Base-by-base conservation (phyloP, 2,329 filamentous ascomycete genomes). In the Trichothecium sympodiale region DNA sequence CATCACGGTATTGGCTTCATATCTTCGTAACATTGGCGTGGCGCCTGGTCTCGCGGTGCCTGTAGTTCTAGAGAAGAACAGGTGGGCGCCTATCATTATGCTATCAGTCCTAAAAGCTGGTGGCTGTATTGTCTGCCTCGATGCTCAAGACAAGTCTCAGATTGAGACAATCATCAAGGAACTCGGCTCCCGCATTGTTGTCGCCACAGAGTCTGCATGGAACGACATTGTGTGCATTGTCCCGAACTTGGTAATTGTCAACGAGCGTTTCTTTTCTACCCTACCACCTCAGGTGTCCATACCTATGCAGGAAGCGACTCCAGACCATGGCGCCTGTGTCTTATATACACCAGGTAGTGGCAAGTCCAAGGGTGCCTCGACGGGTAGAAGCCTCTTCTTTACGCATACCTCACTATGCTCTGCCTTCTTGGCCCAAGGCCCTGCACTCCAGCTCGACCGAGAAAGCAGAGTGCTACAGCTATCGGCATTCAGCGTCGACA, bases 51-150 rank as follows among this genome's bases (percentile, higher is more conserved):
- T 71, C 7, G 60, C 81, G 4, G 67, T 87, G 2, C 77, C 76
- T 5, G 64, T 87, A 5, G 70, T 79, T 14, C 65, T 86, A 47
- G 74, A 83, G 30, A 87, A 84, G 56, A 82, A 72, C 15, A 59
- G 76, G 12, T 71, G 80, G 51, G 66, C 83, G 0, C 80, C 85
- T 33, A 60, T 85, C 28, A 69, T 77, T 6, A 78, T 88, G 41
- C 62, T 88, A 15, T 80, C 80, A 0, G 67, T 79, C 2, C 58
- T 85, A 30, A 80, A 83, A 46, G 57, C 67, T 4, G 69, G 69
- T 10, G 68, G 62, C 2, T 60, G 60, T n/a, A 63, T 73, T 29
- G 64, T 69, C 0, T 62, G 67, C 1, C 53, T 74, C 18, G 69
- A 72, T 30, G 56, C 54, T 3, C 59, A 64, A 13, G 61, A 69